These are phyloP conservation scores for Picea abies DNA, from an alignment of 83 land plant species.

Conservation along the genomic window DNA sequence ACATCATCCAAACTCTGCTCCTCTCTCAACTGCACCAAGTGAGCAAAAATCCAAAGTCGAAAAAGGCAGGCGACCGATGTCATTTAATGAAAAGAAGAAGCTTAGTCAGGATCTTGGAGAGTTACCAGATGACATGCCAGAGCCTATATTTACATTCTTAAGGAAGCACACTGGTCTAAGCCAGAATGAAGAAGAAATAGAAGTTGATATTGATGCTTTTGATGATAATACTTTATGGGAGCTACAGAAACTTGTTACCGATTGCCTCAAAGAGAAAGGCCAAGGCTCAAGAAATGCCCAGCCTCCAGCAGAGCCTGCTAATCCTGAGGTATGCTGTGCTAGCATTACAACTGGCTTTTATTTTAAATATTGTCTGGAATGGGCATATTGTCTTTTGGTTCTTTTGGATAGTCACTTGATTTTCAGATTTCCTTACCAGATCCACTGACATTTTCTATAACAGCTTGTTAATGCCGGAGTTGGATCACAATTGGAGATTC, in stretches of 20 bases:
- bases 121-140: constrained; percentile 35
- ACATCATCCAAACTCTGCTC: neutral
- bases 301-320: neutral
- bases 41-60: constrained; percentile 27
- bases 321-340: neutral
- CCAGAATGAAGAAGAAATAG: constrained; percentile 40
- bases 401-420: too few species aligned
- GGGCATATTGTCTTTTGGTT: too few species aligned
- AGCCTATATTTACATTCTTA: constrained; percentile 34
- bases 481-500: too few species aligned
- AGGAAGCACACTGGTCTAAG: constrained; percentile 30
- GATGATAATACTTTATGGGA: constrained; percentile 56
- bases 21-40: too few species aligned
- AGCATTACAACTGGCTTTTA: too few species aligned
- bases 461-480: too few species aligned
- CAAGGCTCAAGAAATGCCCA: neutral
- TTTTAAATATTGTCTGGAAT: too few species aligned
- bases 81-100: constrained; percentile 55
- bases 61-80: constrained; percentile 31
- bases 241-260: constrained; percentile 38
- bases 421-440: too few species aligned
- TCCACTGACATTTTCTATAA: too few species aligned
- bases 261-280: constrained; percentile 26
- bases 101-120: constrained; percentile 34
- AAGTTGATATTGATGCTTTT: constrained; percentile 53